These are phyloP conservation scores for Penicillium ochrochloron DNA, from an alignment of 495 filamentous ascomycete species.

Conservation along the genomic window DNA sequence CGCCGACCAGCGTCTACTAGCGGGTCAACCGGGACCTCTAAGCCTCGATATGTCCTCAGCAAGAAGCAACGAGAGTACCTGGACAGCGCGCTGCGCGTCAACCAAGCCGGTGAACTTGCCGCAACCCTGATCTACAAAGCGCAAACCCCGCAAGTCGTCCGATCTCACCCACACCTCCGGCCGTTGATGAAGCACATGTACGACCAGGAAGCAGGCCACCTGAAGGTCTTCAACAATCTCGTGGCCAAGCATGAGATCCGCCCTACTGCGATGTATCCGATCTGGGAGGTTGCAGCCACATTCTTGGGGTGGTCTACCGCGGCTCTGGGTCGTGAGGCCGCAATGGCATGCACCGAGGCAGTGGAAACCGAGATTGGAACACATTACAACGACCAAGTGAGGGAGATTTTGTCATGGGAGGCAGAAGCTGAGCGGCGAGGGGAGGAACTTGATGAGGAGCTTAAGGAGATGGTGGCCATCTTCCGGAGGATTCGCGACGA, in stretches of 20 bases:
- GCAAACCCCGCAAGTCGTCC: conserved; percentile 75
- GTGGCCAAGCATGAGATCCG: conserved; percentile 88
- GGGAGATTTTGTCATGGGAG: conserved; percentile 79
- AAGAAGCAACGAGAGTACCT: conserved; percentile 74
- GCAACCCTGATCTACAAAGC: conserved; percentile 84
- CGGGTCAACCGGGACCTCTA: conserved; percentile 29
- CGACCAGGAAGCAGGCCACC: conserved; percentile 89
- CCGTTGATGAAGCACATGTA: conserved; percentile 97
- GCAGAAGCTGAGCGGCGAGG: conserved; percentile 64
- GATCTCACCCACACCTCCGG: conserved; percentile 81
- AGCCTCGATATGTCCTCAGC: conserved; percentile 66
- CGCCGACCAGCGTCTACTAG: conserved; percentile 39
- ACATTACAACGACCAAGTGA: conserved; percentile 94
- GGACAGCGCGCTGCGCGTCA: conserved; percentile 82
- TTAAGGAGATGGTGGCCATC: conserved; percentile 71
- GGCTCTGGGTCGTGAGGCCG: conserved; percentile 88
- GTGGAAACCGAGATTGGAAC: conserved; percentile 97
- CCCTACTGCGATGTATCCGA: conserved; percentile 89
- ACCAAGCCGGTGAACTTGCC: conserved; percentile 88
- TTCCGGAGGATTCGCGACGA: conserved; percentile 90
- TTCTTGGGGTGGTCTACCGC: conserved; percentile 89
- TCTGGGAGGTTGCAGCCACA: conserved; percentile 85
- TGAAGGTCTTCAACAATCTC: conserved; percentile 81
- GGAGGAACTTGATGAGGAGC: conserved; percentile 77
- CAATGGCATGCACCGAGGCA: conserved; percentile 98